Conservation (phyloP, 73 alveolate genomes). For the Stentor coeruleus region DNA sequence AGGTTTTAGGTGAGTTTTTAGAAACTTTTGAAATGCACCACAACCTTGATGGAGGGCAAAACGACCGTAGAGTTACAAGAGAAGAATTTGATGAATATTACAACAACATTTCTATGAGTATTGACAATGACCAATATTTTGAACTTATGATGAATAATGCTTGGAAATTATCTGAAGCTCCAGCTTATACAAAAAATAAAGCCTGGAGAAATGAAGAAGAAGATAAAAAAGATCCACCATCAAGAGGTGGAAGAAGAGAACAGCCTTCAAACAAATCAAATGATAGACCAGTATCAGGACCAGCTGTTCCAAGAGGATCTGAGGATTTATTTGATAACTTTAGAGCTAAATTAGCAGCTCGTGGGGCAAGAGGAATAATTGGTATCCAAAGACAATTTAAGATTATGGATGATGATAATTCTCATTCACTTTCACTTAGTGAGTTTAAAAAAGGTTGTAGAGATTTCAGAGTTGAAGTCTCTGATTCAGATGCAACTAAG, state of each 20-base stretch:
- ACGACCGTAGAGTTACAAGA: constrained; percentile 29
- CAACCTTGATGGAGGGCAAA: constrained; percentile 44
- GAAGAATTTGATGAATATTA: constrained; percentile 63
- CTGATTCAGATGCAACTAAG: constrained; percentile 40
- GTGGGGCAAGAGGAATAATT: constrained; percentile 75
- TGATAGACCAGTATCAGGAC: not conserved
- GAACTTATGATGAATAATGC: constrained; percentile 74
- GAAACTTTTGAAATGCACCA: constrained; percentile 60
- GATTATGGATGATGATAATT: constrained; percentile 61
- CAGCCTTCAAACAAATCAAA: not conserved
- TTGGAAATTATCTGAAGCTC: constrained; percentile 67
- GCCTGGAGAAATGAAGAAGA: constrained; percentile 43
- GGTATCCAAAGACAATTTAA: constrained; percentile 63
- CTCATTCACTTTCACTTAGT: constrained; percentile 53
- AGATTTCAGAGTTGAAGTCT: constrained; percentile 55
- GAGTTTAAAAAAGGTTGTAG: constrained; percentile 65
- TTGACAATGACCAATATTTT: constrained; percentile 75
- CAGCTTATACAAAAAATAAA: constrained; percentile 29
- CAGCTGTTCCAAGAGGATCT: not conserved
- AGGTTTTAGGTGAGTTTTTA: constrained; percentile 50
- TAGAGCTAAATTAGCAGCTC: constrained; percentile 49
- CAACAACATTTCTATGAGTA: constrained; percentile 50
- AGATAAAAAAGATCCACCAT: constrained; percentile 28
- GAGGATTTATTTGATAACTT: constrained; percentile 31
- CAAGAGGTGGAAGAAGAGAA: not conserved